Conservation (phyloP, 176 grass and related monocot species). For the Lolium rigidum region DNA sequence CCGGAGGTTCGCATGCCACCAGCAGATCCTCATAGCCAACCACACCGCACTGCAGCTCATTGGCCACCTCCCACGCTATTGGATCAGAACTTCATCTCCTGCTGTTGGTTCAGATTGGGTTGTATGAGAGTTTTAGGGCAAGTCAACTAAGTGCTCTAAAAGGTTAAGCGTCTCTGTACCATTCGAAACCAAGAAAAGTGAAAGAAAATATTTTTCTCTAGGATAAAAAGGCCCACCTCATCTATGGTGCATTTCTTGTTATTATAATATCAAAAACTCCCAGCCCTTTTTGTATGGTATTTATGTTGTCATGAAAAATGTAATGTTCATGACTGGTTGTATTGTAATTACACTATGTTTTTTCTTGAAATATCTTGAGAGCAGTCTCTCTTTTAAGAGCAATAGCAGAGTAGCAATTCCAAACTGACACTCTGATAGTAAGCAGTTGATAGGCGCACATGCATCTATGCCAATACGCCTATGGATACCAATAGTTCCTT, state of each 20-base stretch:
- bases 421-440: neutral
- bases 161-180: neutral
- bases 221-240: neutral
- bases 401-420: neutral
- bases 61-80: too few species aligned
- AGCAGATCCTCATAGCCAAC: too few species aligned
- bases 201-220: neutral
- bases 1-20: too few species aligned
- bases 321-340: neutral
- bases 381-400: neutral
- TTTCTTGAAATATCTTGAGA: neutral
- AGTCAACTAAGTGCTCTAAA: neutral
- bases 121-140: neutral
- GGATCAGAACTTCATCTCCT: neutral
- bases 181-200: neutral
- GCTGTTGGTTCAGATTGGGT: neutral
- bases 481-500: neutral
- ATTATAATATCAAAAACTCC: neutral
- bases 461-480: constrained; percentile 9
- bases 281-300: neutral
- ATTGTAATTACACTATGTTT: neutral
- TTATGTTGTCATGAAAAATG: neutral
- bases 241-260: neutral
- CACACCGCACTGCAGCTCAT: too few species aligned
- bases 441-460: neutral